phyloP scores from a whole-genome alignment of 768 basidiomycete genomes.

The Baorangia bicolor region DNA sequence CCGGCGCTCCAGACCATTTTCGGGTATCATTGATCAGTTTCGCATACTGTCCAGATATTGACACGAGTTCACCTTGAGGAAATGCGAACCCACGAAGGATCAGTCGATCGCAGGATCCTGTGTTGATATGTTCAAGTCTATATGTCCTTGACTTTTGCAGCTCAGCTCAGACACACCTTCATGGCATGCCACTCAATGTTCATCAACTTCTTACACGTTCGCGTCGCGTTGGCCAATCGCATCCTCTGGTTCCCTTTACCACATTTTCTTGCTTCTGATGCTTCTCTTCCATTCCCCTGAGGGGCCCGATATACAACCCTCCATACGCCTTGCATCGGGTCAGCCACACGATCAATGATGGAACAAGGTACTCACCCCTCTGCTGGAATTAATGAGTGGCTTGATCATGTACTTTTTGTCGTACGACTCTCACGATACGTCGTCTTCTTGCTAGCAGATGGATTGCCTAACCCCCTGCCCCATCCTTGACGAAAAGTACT shows the following conservation, averaged over 20 bases:
- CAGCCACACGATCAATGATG: slow-evolving; percentile 6
- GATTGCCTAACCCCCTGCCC: neutral
- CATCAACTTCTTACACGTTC: slow-evolving; percentile 3
- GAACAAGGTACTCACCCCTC: neutral
- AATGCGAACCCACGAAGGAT: neutral
- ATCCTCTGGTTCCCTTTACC: neutral
- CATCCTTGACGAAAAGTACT: neutral
- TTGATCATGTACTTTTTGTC: neutral
- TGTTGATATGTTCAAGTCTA: neutral
- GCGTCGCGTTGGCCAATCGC: neutral
- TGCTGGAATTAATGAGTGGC: slow-evolving; percentile 1
- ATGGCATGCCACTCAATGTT: neutral
- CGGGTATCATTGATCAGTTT: neutral
- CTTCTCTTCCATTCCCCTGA: slow-evolving; percentile 2
- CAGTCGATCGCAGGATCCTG: neutral
- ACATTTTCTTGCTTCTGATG: neutral
- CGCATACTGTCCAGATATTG: neutral
- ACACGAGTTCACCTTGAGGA: neutral
- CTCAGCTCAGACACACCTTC: slow-evolving; percentile 1
- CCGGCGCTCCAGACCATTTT: neutral
- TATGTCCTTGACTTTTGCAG: neutral
- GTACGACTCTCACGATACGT: neutral
- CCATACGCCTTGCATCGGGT: neutral
- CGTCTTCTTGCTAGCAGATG: neutral
- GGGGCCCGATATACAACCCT: neutral